Conservation (phyloP, 257 asterid species). For the Paulownia fortunei region DNA sequence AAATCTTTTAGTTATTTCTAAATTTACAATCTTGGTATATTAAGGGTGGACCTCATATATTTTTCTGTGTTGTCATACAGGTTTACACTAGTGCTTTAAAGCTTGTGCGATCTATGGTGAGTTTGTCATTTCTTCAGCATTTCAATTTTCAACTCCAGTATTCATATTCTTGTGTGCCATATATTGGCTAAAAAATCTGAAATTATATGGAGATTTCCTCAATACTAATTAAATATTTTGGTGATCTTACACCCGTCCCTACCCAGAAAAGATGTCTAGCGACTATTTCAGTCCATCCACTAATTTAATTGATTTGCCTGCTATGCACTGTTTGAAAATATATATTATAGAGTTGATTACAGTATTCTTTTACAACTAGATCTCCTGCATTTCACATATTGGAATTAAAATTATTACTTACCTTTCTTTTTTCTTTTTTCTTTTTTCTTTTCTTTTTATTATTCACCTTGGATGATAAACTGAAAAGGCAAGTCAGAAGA, state of each 20-base stretch:
- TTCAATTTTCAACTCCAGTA: constrained; percentile 10
- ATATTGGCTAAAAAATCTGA: constrained; percentile 11
- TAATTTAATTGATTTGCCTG: constrained; percentile 9
- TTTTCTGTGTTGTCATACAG: constrained; percentile 51
- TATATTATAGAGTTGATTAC: not conserved
- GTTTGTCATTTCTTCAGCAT: constrained; percentile 38
- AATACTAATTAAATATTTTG: constrained; percentile 17
- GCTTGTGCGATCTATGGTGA: constrained; percentile 98
- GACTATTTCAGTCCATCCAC: not conserved
- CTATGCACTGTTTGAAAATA: not conserved
- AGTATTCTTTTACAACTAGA: not conserved
- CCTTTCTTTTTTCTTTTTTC: not conserved
- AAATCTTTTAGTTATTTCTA: not conserved
- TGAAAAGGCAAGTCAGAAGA: not conserved
- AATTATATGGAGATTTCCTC: constrained; percentile 7
- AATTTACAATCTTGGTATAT: not conserved
- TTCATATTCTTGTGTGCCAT: constrained; percentile 10
- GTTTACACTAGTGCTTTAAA: constrained; percentile 96
- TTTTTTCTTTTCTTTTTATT: not conserved
- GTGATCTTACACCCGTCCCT: constrained; percentile 5
- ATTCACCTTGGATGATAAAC: not conserved
- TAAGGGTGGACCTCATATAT: constrained; percentile 23
- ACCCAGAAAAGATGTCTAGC: not conserved
- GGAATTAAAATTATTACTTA: not conserved
- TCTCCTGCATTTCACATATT: not conserved